Conservation (phyloP, 352 stramenopile species). For the Globisporangium barbulae region DNA sequence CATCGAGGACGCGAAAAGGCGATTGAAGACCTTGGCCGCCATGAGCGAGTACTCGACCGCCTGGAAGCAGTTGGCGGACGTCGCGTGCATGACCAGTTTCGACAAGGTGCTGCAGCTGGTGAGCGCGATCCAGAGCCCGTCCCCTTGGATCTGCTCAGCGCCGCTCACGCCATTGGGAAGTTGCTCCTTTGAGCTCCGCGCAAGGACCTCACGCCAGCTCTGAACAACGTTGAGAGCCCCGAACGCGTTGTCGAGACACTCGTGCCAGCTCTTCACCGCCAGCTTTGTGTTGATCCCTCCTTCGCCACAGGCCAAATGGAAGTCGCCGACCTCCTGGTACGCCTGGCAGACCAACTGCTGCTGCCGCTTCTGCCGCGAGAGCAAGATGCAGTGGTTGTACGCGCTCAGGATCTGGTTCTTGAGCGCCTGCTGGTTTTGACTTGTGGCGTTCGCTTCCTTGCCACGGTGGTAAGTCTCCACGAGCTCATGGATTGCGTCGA, state of each 20-base stretch:
- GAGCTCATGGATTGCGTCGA: constrained; percentile 47
- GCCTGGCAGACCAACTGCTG: constrained; percentile 53
- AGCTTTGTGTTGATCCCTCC: constrained; percentile 10
- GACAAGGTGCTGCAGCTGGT: constrained; percentile 46
- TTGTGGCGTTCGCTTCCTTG: background rate
- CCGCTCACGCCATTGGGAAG: constrained; percentile 15
- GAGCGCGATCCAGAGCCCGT: constrained; percentile 54
- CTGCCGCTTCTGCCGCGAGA: constrained; percentile 66
- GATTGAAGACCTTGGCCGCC: constrained; percentile 50
- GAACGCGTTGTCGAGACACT: constrained; percentile 74
- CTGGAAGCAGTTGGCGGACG: constrained; percentile 27
- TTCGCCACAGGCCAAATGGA: constrained; percentile 41
- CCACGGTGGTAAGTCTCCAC: constrained; percentile 38
- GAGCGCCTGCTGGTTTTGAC: background rate
- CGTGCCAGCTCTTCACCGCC: constrained; percentile 66
- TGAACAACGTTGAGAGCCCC: constrained; percentile 40
- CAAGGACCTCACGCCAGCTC: constrained; percentile 50
- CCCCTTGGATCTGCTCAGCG: constrained; percentile 35
- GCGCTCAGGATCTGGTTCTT: constrained; percentile 30
- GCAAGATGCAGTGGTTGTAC: constrained; percentile 48
- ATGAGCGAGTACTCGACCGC: constrained; percentile 63
- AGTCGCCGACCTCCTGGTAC: constrained; percentile 70
- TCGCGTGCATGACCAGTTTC: constrained; percentile 56
- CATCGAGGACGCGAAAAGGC: constrained; percentile 56
- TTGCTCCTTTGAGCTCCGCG: constrained; percentile 19